phyloP scores from a whole-genome alignment of 352 stramenopile genomes.

The Peronospora belbahrii region DNA sequence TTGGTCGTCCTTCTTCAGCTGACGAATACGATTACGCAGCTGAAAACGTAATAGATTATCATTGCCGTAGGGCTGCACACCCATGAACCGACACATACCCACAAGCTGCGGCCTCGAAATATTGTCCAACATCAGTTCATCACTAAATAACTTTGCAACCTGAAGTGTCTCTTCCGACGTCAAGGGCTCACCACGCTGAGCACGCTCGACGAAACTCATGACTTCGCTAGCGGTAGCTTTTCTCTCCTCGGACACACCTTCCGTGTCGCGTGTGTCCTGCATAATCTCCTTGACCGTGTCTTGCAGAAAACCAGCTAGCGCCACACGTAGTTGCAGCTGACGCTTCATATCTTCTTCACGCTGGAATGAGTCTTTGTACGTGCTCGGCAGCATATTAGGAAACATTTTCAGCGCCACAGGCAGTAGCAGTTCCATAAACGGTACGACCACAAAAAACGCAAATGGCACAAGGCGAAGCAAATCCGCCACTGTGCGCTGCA shows the following conservation, averaged over 20 bases:
- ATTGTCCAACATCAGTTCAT: conserved; percentile 98
- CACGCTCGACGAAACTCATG: conserved; percentile 77
- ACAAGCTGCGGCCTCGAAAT: conserved; percentile 95
- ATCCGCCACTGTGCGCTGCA: conserved; percentile 94
- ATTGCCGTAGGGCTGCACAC: conserved; percentile 92
- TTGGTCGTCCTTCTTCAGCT: conserved; percentile 97
- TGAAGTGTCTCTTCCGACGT: conserved; percentile 76
- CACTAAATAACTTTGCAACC: conserved; percentile 93
- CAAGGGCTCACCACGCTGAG: conserved; percentile 68
- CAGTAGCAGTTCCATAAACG: conserved; percentile 97
- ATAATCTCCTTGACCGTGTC: conserved; percentile 92
- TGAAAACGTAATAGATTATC: conserved; percentile 96
- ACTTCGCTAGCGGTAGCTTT: conserved; percentile 77
- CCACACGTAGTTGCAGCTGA: conserved; percentile 92
- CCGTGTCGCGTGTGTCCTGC: conserved; percentile 72
- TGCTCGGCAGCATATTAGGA: conserved; percentile 98
- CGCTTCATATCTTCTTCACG: conserved; percentile 97
- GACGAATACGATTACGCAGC: conserved; percentile 87
- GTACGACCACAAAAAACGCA: conserved; percentile 95
- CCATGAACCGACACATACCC: conserved; percentile 97
- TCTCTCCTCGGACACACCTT: conserved; percentile 69
- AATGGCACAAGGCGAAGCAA: conserved; percentile 96
- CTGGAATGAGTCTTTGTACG: conserved; percentile 94
- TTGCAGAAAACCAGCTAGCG: conserved; percentile 95
- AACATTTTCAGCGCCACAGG: conserved; percentile 97